phyloP scores from a whole-genome alignment of 768 basidiomycete genomes.

The Mrakia gelida region DNA sequence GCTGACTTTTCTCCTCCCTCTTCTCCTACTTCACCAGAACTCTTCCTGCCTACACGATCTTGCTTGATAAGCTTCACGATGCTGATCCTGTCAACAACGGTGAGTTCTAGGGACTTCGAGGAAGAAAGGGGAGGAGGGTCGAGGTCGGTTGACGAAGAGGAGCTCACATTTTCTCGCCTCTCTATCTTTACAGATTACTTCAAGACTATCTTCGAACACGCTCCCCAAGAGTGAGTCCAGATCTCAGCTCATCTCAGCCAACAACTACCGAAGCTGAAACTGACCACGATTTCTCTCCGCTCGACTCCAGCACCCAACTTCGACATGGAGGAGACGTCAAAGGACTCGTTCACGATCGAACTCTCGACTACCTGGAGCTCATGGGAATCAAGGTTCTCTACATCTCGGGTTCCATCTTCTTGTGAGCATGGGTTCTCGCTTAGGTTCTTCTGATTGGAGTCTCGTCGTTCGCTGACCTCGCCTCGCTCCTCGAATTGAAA shows the following conservation, averaged over 20 bases:
- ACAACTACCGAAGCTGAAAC: no score
- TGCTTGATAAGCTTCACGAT: slow-evolving; percentile 90
- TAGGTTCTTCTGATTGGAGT: no score
- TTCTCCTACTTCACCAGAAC: background rate
- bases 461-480: slow-evolving; percentile 11
- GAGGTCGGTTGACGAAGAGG: background rate
- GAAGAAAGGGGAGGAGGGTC: no score
- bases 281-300: background rate
- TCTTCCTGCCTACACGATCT: slow-evolving; percentile 42
- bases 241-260: no score
- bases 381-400: slow-evolving; percentile 83
- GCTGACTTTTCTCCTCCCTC: background rate
- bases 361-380: slow-evolving; percentile 77
- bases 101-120: no score
- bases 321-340: slow-evolving; percentile 84
- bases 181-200: slow-evolving; percentile 43
- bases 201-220: slow-evolving; percentile 64
- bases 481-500: background rate
- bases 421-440: no score
- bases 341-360: slow-evolving; percentile 58
- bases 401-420: slow-evolving; percentile 61
- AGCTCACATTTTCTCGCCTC: background rate
- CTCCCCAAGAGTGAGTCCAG: slow-evolving; percentile 15
- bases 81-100: slow-evolving; percentile 81
- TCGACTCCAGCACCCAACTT: slow-evolving; percentile 70